These are phyloP conservation scores for Penicillium angulare DNA, from an alignment of 495 filamentous ascomycete species.

Conservation along the genomic window DNA sequence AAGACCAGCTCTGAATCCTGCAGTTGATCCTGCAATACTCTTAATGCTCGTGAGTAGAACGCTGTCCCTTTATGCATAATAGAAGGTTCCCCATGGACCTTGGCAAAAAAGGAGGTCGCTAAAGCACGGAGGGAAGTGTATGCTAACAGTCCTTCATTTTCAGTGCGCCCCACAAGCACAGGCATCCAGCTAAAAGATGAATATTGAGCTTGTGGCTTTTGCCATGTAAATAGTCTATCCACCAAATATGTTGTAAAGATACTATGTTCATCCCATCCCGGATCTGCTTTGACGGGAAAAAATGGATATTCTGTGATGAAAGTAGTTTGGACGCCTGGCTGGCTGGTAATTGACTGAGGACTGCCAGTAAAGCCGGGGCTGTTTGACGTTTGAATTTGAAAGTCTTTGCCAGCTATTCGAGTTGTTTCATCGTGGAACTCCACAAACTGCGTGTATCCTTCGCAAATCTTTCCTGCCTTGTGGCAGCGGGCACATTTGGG, in stretches of 20 bases:
- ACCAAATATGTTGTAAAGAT: constrained; percentile 12
- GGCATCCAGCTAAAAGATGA: constrained; percentile 12
- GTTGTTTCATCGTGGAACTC: constrained; percentile 14
- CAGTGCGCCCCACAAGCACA: background rate
- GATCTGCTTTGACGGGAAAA: constrained; percentile 5
- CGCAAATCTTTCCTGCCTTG: constrained; percentile 18
- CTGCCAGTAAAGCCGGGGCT: background rate
- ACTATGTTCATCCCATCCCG: constrained; percentile 10
- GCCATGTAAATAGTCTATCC: constrained; percentile 14
- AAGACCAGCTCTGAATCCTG: constrained; percentile 3
- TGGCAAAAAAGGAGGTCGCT: constrained; percentile 13
- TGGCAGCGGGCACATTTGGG: constrained; percentile 22
- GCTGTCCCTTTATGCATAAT: constrained; percentile 8
- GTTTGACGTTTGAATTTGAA: background rate
- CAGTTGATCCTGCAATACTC: constrained; percentile 5
- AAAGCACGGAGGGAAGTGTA: constrained; percentile 11
- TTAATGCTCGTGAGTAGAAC: constrained; percentile 12
- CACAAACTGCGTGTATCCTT: constrained; percentile 16
- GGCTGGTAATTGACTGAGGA: background rate
- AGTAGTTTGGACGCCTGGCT: background rate
- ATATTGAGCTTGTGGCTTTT: constrained; percentile 5
- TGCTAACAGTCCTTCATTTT: background rate
- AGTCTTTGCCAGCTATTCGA: background rate
- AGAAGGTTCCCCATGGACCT: constrained; percentile 4
- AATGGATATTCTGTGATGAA: background rate